These are phyloP conservation scores for Spinellus fusiger DNA, from an alignment of 192 early-diverging fungal genomes.

Conservation along the genomic window DNA sequence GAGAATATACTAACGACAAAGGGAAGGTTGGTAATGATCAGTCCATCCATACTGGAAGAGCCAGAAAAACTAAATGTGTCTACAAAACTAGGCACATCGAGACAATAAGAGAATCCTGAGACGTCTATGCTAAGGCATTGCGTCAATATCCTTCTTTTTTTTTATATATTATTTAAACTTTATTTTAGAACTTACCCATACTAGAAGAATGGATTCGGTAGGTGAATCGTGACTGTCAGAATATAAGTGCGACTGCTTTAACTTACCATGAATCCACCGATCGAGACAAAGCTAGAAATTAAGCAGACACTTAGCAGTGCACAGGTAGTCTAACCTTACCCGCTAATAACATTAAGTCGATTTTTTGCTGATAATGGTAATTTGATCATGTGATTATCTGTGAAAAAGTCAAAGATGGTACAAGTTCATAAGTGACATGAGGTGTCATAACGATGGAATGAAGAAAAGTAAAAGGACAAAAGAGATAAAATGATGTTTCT, in stretches of 20 bases:
- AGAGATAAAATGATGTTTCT: background rate
- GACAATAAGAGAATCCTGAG: slow-evolving; percentile 13
- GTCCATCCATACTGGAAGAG: background rate
- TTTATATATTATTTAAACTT: no score
- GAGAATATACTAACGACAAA: background rate
- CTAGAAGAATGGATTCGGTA: no score
- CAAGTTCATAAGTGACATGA: background rate
- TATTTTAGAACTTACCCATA: slow-evolving; percentile 13
- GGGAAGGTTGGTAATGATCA: background rate
- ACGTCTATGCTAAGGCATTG: slow-evolving; percentile 4
- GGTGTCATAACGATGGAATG: background rate
- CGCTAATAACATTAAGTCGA: slow-evolving; percentile 5
- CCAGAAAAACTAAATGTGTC: background rate
- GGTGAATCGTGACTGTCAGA: background rate
- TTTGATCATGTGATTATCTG: background rate
- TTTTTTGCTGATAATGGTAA: background rate
- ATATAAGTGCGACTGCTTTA: no score
- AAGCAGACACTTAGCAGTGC: background rate
- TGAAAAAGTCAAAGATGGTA: background rate
- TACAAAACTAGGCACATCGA: slow-evolving; percentile 18
- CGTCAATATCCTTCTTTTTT: background rate
- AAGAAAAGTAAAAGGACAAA: background rate
- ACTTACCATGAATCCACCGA: slow-evolving; percentile 25
- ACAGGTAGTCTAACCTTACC: background rate
- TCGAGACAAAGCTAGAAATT: slow-evolving; percentile 15